Evolutionary conservation across 306 rosid genomes (phyloP).

Genomic region (Biancaea sappan): DNA sequence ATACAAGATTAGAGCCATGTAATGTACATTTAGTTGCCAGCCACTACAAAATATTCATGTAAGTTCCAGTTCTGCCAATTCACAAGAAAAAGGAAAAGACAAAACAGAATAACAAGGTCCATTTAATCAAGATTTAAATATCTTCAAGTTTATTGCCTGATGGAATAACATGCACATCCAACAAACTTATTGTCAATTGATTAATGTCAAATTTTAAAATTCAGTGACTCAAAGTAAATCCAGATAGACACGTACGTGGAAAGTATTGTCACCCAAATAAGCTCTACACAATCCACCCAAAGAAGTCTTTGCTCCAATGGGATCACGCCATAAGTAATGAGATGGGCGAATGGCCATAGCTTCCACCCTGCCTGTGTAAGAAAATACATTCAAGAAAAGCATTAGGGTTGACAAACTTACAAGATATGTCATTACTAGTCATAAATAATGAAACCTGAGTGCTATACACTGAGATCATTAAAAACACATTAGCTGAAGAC

Average conservation of each 20-base stretch:
- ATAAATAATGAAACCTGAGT: background rate
- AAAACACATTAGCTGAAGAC: background rate
- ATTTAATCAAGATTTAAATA: background rate
- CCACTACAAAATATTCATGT: background rate
- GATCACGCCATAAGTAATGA: slow-evolving; percentile 86
- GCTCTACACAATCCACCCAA: slow-evolving; percentile 95
- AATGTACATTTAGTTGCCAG: background rate
- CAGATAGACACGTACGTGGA: slow-evolving; percentile 69
- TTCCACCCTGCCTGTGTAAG: slow-evolving; percentile 93
- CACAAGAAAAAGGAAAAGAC: background rate
- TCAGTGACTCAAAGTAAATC: slow-evolving; percentile 24
- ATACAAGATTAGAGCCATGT: slow-evolving; percentile 5
- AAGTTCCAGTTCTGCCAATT: background rate
- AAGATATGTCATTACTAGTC: background rate
- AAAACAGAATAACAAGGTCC: background rate
- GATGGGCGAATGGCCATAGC: slow-evolving; percentile 99
- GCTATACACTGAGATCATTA: background rate
- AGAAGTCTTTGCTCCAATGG: slow-evolving; percentile 96
- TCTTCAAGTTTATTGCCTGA: background rate
- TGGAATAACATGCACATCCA: slow-evolving; percentile 17
- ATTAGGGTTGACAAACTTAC: slow-evolving; percentile 33
- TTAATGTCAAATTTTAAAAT: background rate
- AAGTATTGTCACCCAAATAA: slow-evolving; percentile 95
- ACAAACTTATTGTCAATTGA: background rate
- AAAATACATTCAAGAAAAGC: slow-evolving; percentile 24